Percentiles rank a stretch among this genome's conserved stretches.
These are phyloP conservation scores for Amphirosellinia nigrospora DNA, from an alignment of 495 filamentous ascomycete genomes.

Conservation along the genomic window DNA sequence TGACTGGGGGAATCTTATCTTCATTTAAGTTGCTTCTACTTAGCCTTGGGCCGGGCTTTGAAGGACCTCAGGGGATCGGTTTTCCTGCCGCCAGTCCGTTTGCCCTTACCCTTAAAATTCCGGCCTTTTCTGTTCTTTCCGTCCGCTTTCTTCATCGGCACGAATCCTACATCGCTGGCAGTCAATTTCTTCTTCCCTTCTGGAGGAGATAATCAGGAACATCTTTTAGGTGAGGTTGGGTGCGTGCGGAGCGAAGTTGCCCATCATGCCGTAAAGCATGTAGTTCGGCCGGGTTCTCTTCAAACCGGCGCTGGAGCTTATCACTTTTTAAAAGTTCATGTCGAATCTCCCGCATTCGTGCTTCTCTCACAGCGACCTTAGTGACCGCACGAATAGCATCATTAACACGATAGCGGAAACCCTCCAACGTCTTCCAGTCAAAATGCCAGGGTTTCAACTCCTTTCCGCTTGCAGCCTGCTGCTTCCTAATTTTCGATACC, in stretches of 20 bases:
- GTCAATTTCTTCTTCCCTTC: slow-evolving; percentile 74
- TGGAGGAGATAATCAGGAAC: slow-evolving; percentile 95
- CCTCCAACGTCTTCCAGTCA: slow-evolving; percentile 90
- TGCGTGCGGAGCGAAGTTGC: slow-evolving; percentile 76
- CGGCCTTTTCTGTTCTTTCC: slow-evolving; percentile 75
- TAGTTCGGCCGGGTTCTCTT: slow-evolving; percentile 92
- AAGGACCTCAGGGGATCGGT: slow-evolving; percentile 90
- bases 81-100: slow-evolving; percentile 57
- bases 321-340: slow-evolving; percentile 91
- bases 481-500: slow-evolving; percentile 71
- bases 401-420: slow-evolving; percentile 92
- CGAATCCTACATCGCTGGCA: slow-evolving; percentile 69
- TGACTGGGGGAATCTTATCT: not conserved
- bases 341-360: slow-evolving; percentile 81
- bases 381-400: slow-evolving; percentile 64
- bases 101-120: slow-evolving; percentile 62
- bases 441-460: slow-evolving; percentile 89
- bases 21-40: slow-evolving; percentile 32
- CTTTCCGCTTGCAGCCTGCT: slow-evolving; percentile 74
- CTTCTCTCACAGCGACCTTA: slow-evolving; percentile 80
- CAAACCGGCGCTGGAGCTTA: slow-evolving; percentile 92
- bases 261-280: slow-evolving; percentile 88
- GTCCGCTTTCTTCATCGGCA: slow-evolving; percentile 71
- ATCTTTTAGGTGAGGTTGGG: slow-evolving; percentile 91
- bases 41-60: slow-evolving; percentile 61